Evolutionary conservation across 139 green algal genomes (phyloP), one percentile per base, ranked within the genome.

Genomic region (Marvania coccoides): DNA sequence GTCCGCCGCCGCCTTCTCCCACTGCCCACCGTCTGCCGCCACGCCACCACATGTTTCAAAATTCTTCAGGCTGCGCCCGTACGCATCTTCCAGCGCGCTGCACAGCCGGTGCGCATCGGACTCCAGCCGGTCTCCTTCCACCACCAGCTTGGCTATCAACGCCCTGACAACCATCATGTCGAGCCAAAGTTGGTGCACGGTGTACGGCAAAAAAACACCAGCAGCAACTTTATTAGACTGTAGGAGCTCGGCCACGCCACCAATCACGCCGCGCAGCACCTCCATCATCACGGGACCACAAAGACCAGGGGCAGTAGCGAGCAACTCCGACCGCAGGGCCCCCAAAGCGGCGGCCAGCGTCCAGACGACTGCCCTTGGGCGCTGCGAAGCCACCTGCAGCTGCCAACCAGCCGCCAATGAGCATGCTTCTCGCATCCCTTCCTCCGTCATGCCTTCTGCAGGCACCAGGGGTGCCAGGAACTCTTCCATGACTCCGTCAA

Each of bases 121-220:
- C 19, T 51, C 42, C 42, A 51, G 19, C 19, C 42, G 19, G 19
- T 51, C 42, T 51, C 42, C 42, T 28, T 51, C 42, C 19, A 28
- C 42, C 19, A 19, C 42, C 19, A 51, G n/a, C 24, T 64, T 12
- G 23, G 30, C 12, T 14, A 64, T 23, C 26, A n/a, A 46, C 30
- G 19, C 23, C 6, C 26, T 19, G 10, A 64, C 24, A 7, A 55
- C 57, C 13, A 26, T n/a, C 14, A 64, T 8, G 33, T 64, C 57
- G n/a, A 64, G 57, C 57, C 57, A 64, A 19, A 64, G 13, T 7
- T 64, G 57, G 48, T 26, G 48, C 6, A 56, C 26, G 13, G n/a
- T 12, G 29, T 64, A 19, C 57, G 33, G 19, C n/a, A 38, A 0
- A 56, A 38, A 23, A n/a, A 19, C 29, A 55, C 48, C 26, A 47